Percentiles rank a stretch among this genome's conserved stretches.
Conservation (phyloP, 202 grass and related monocot genomes). For the Schoenoplectus triqueter region DNA sequence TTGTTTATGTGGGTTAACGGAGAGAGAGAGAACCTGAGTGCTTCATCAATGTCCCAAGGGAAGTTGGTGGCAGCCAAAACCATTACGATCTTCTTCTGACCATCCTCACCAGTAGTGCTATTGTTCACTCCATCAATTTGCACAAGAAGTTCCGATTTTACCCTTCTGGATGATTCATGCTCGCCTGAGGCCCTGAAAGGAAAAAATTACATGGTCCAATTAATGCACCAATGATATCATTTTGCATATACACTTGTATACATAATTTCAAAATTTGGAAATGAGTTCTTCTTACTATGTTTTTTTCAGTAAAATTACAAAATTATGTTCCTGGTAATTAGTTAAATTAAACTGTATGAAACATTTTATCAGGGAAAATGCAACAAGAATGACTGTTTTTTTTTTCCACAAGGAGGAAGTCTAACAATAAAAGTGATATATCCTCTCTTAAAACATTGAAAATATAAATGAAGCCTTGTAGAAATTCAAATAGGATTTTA, state of each 20-base stretch:
- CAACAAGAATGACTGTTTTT: background rate
- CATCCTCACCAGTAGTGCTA: constrained; percentile 89
- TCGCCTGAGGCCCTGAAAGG: constrained; percentile 85
- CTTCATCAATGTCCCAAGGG: constrained; percentile 99
- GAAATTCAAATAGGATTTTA: background rate
- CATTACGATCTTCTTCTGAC: constrained; percentile 97
- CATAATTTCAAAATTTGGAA: background rate
- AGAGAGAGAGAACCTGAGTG: constrained; percentile 66
- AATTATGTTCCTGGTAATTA: background rate
- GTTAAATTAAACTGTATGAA: background rate
- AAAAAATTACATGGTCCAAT: constrained; percentile 2
- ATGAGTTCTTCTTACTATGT: background rate
- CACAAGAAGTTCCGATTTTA: constrained; percentile 98
- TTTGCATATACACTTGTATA: background rate
- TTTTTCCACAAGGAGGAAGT: background rate
- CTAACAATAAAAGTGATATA: background rate
- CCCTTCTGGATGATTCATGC: constrained; percentile 98
- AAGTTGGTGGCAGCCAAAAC: constrained; percentile 98
- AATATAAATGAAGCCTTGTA: background rate
- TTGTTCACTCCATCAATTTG: constrained; percentile 98
- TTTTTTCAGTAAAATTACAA: background rate
- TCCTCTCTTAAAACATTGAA: background rate
- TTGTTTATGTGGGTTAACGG: background rate
- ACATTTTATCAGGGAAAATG: constrained; percentile 20
- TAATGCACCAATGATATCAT: background rate